Conservation (phyloP, 23 red algal genomes). For the Agarophyton chilense region DNA sequence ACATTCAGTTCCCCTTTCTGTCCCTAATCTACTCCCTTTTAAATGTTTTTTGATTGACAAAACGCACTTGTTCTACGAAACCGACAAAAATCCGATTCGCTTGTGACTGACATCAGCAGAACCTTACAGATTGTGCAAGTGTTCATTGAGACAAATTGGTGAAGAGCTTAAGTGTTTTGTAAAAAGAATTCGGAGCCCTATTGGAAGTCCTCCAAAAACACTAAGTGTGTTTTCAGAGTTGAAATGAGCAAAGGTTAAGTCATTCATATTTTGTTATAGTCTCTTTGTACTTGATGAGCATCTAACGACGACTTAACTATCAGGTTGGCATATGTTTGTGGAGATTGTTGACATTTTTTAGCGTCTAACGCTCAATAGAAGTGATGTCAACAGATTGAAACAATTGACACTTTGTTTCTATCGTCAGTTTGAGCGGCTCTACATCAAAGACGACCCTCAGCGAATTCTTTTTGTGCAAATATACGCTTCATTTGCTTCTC, state of each 20-base stretch:
- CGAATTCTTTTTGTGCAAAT: background rate
- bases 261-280: background rate
- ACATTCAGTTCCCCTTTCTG: no score
- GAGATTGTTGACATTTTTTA: background rate
- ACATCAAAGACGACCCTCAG: background rate
- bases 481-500: background rate
- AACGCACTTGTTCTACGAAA: conserved; percentile 12
- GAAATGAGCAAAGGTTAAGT: no score
- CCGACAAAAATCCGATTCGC: background rate
- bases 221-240: background rate
- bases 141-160: no score
- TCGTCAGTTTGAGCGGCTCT: conserved; percentile 20
- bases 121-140: background rate
- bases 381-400: background rate
- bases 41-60: background rate
- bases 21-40: background rate
- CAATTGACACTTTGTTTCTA: background rate
- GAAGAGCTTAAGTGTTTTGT: background rate
- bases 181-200: background rate
- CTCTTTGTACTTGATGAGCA: background rate
- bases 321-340: background rate
- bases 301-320: background rate
- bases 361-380: background rate
- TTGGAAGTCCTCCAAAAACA: background rate
- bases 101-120: background rate